phyloP scores from a whole-genome alignment of 2,329 filamentous ascomycete species.

The Colletotrichum shisoi region DNA sequence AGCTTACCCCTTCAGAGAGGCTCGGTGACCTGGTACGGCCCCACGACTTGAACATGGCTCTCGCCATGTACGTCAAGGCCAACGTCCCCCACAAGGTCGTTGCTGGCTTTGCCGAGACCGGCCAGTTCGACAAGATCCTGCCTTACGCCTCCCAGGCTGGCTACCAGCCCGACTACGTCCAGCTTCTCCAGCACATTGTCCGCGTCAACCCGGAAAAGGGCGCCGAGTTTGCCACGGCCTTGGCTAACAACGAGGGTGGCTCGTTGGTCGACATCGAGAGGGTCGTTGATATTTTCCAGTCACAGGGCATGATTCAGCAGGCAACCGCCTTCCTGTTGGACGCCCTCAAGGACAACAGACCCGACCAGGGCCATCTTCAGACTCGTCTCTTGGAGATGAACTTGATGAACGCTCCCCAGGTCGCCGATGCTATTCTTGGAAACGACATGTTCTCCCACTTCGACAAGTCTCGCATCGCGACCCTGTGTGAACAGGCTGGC shows the following conservation, averaged over 20 bases:
- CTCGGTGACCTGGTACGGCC: constrained; percentile 91
- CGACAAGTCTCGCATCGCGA: constrained; percentile 86
- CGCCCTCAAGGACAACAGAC: constrained; percentile 91
- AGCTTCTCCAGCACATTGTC: constrained; percentile 89
- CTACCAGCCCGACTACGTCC: constrained; percentile 95
- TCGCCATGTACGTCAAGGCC: constrained; percentile 89
- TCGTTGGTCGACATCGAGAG: constrained; percentile 91
- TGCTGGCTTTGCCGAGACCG: constrained; percentile 91
- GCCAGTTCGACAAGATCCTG: constrained; percentile 96
- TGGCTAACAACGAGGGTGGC: constrained; percentile 88
- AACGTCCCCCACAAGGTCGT: constrained; percentile 94
- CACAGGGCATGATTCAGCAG: constrained; percentile 96
- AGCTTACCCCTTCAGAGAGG: constrained; percentile 94
- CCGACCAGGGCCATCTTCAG: constrained; percentile 91
- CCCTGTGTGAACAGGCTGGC: constrained; percentile 91
- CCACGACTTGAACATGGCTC: constrained; percentile 86
- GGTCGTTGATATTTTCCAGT: constrained; percentile 97
- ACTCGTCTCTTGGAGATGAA: constrained; percentile 98
- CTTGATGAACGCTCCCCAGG: constrained; percentile 92
- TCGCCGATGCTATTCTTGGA: constrained; percentile 95
- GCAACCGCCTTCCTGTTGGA: constrained; percentile 98
- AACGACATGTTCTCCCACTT: constrained; percentile 99
- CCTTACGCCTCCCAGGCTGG: constrained; percentile 85
- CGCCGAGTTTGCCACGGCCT: constrained; percentile 88
- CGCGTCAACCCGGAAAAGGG: constrained; percentile 92